Conservation (phyloP, 352 stramenopile genomes). For the Globisporangium nodosum region DNA sequence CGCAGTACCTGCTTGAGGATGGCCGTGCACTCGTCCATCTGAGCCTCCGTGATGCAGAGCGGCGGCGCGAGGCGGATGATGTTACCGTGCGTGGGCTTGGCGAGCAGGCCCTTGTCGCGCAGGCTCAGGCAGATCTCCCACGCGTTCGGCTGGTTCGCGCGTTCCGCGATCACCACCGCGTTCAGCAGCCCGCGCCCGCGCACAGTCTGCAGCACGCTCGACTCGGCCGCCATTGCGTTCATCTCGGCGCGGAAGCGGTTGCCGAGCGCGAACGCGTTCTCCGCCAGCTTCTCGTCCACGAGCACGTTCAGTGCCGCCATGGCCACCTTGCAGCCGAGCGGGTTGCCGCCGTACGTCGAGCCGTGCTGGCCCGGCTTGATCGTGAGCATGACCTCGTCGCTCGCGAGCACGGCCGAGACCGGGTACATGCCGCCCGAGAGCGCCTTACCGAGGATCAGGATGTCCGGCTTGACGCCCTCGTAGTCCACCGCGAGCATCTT, state of each 20-base stretch:
- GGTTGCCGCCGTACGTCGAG: constrained; percentile 97
- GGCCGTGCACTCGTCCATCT: constrained; percentile 90
- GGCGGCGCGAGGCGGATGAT: constrained; percentile 97
- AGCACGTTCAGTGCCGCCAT: constrained; percentile 93
- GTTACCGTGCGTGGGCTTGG: constrained; percentile 99
- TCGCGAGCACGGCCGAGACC: constrained; percentile 96
- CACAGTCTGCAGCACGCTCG: constrained; percentile 70
- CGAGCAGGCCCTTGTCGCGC: constrained; percentile 94
- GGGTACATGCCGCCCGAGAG: constrained; percentile 97
- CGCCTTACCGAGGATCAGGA: constrained; percentile 96
- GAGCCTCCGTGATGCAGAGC: constrained; percentile 91
- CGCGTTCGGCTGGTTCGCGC: constrained; percentile 82
- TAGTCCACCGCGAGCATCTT: constrained; percentile 96
- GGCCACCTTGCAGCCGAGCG: constrained; percentile 95
- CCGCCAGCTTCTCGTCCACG: constrained; percentile 94
- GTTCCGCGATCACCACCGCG: constrained; percentile 95
- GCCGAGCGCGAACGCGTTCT: constrained; percentile 92
- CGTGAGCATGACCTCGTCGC: constrained; percentile 97
- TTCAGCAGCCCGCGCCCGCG: constrained; percentile 97
- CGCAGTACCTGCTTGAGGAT: constrained; percentile 76
- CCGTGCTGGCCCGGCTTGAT: constrained; percentile 97
- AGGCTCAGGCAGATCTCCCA: constrained; percentile 96
- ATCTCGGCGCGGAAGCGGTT: constrained; percentile 92
- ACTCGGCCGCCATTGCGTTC: constrained; percentile 42
- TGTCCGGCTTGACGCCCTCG: constrained; percentile 96